These are phyloP conservation scores for Exobasidium rhododendri DNA, from an alignment of 1,284 basidiomycete genomes.

Conservation along the genomic window DNA sequence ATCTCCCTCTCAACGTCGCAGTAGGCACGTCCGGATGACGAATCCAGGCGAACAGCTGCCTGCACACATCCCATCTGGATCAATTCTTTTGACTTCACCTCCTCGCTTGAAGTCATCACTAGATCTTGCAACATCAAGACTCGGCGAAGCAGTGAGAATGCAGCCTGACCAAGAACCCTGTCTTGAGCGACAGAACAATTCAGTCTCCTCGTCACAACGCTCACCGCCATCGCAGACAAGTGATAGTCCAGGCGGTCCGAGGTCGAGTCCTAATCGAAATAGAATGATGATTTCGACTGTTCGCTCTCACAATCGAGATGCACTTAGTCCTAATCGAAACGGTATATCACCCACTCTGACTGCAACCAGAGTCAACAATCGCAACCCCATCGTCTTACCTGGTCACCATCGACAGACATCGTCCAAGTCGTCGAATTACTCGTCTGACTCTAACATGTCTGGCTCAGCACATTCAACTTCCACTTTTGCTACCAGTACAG, in stretches of 20 bases:
- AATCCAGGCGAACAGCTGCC: neutral
- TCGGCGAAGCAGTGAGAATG: too few species aligned
- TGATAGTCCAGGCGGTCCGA: neutral
- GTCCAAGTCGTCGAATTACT: neutral
- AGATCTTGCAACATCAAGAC: neutral
- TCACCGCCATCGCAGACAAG: neutral
- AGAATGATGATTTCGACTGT: constrained; percentile 1
- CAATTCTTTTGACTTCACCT: neutral
- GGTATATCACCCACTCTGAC: neutral
- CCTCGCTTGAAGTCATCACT: neutral
- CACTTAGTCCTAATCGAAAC: neutral
- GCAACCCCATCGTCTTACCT: neutral
- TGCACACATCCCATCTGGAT: neutral
- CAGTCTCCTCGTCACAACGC: too few species aligned
- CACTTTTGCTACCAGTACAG: neutral
- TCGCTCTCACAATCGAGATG: neutral
- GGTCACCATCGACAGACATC: constrained; percentile 4
- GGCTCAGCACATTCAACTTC: neutral
- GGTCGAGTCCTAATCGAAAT: neutral
- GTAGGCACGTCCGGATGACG: neutral
- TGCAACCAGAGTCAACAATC: neutral
- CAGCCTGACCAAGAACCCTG: too few species aligned
- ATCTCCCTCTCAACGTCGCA: neutral
- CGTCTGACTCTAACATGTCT: neutral
- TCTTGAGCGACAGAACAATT: too few species aligned